Evolutionary conservation across 352 stramenopile species (phyloP), one percentile per base, ranked within the genome.

Genomic region (Pythium apleroticum): DNA sequence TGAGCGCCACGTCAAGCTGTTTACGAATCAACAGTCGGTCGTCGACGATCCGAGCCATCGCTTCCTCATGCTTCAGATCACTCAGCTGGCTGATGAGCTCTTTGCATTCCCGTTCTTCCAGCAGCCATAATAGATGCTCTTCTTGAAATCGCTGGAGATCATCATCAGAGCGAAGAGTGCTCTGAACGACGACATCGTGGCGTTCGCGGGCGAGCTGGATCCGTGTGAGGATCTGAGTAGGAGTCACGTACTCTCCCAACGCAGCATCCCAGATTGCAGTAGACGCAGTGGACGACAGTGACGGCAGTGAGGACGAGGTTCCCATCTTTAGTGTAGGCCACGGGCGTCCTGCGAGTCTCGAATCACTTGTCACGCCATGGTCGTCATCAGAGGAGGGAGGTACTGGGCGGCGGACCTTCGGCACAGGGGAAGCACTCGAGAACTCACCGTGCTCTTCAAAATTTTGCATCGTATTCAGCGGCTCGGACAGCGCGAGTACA

Each of bases 221-320:
- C 0, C 69, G 65, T 8, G 70, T 70, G 12, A 58, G 57, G 24
- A 85, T 78, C 55, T 84, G 74, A 12, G 70, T 60, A 0, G 75
- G 72, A 2, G 72, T 80, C 52, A 67, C 70, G 48, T 71, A 73
- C 20, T 74, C 55, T 2, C 46, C 59, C 1, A 62, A 59, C 10
- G 76, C 65, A 31, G 67, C 53, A 9, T 73, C 58, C 71, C 67
- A 82, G 12, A 80, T 58, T n/a, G 72, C 65, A 20, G 57, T 14
- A 0, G 28, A 19, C 3, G 14, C 3, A 25, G 28, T 4, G 8
- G 25, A 20, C 5, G 39, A 52, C 24, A 52, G 45, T 1, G 43
- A 4, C 24, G 30, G 46, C 20, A 31, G 14, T 10, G 57, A 54
- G 0, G 45, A 10, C 8, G 30, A 59, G 11, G 30, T 8, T n/a